Evolutionary conservation across 345 rosid genomes (phyloP).

Genomic region (Sonneratia alba): DNA sequence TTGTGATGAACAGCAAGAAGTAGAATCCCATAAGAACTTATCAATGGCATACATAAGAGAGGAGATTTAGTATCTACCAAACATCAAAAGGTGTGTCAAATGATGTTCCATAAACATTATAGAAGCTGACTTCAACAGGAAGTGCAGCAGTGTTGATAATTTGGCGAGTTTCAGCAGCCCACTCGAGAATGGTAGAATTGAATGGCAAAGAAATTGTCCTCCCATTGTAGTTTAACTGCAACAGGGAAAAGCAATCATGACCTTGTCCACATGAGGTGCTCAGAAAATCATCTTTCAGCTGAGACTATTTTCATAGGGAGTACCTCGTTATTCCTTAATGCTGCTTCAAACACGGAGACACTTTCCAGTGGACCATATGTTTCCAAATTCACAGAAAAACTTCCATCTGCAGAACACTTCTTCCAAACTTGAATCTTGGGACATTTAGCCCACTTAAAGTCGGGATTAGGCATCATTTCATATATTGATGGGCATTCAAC

Average conservation of each 20-base stretch:
- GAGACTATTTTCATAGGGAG: neutral
- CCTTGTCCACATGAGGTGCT: neutral
- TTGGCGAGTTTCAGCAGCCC: slow-evolving; percentile 68
- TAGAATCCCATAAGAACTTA: too few species aligned
- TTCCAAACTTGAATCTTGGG: slow-evolving; percentile 77
- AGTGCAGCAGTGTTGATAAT: slow-evolving; percentile 47
- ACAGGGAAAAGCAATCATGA: slow-evolving; percentile 4
- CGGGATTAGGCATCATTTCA: slow-evolving; percentile 85
- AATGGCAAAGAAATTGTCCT: slow-evolving; percentile 62
- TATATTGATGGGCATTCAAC: slow-evolving; percentile 84
- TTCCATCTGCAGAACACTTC: slow-evolving; percentile 32
- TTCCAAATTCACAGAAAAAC: slow-evolving; percentile 37
- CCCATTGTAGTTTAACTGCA: slow-evolving; percentile 58
- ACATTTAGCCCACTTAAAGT: slow-evolving; percentile 51
- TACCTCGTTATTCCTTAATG: slow-evolving; percentile 74
- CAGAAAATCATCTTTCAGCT: neutral
- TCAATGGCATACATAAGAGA: neutral
- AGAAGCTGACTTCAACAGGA: slow-evolving; percentile 63
- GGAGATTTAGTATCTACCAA: slow-evolving; percentile 30
- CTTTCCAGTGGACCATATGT: slow-evolving; percentile 48
- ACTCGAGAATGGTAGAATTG: slow-evolving; percentile 48
- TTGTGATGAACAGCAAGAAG: too few species aligned
- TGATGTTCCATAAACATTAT: slow-evolving; percentile 72
- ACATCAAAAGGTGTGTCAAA: slow-evolving; percentile 76
- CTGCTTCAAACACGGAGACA: slow-evolving; percentile 50